Percentiles rank a stretch among this genome's conserved stretches.
phyloP scores from a whole-genome alignment of 768 basidiomycete genomes.

The Suillus cothurnatus region DNA sequence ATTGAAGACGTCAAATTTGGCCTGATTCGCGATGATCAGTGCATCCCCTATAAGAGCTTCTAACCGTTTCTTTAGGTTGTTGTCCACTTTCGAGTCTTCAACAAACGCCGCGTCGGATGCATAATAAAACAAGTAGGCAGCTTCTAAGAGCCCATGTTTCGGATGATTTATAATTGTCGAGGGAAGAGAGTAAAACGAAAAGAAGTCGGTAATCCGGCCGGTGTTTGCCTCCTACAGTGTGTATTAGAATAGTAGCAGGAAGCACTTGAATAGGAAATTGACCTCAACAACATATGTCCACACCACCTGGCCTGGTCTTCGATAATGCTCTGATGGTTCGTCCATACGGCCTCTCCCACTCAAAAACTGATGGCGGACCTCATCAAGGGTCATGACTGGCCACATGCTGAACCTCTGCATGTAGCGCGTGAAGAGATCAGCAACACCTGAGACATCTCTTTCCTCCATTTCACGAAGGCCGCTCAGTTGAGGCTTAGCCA shows the following conservation, averaged over 20 bases:
- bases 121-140: constrained; percentile 96
- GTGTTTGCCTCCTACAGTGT: constrained; percentile 71
- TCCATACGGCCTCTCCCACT: constrained; percentile 72
- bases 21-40: constrained; percentile 75
- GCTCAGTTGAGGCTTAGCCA: constrained; percentile 48
- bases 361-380: constrained; percentile 84
- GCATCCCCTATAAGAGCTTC: constrained; percentile 77
- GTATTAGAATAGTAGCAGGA: constrained; percentile 5
- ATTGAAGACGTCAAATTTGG: constrained; percentile 96
- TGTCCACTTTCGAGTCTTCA: constrained; percentile 61
- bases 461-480: constrained; percentile 91
- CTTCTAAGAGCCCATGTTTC: constrained; percentile 78
- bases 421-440: constrained; percentile 71
- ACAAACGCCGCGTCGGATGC: constrained; percentile 77
- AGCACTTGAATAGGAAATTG: constrained; percentile 15
- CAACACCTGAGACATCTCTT: constrained; percentile 69
- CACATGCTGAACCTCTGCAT: constrained; percentile 86
- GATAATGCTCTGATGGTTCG: constrained; percentile 32
- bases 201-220: constrained; percentile 88
- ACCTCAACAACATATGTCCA: constrained; percentile 98
- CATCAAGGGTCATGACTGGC: constrained; percentile 73
- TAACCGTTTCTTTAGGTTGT: constrained; percentile 67
- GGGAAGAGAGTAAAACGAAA: constrained; percentile 96
- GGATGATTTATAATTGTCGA: constrained; percentile 84
- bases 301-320: constrained; percentile 81